Base-by-base conservation (phyloP, 2,329 filamentous ascomycete genomes). In the Neocatenulostroma microsporum region DNA sequence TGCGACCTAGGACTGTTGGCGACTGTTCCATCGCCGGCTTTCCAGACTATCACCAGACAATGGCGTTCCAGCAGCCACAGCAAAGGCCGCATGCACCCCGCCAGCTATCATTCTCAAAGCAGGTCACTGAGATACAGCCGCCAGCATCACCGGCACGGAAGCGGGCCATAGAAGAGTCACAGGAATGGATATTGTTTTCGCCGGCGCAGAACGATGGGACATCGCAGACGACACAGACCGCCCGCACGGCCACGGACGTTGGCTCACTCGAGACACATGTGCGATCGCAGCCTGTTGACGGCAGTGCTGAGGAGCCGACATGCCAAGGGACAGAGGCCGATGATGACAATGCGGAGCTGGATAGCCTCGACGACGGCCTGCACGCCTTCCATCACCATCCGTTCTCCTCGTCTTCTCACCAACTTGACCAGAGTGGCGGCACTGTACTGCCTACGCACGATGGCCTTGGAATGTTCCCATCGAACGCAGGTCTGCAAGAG, bases 111-210 rank as follows among this genome's bases (percentile, higher is more conserved):
- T 41, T 50, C 31, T 30, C 37, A n/a, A 34, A 37, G 24, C 36
- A 35, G 23, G 26, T 39, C 23, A 30, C 27, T 19, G 44, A 46
- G 20, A 21, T 21, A 5, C 41, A 42, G 20, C 41, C 41, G 25
- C 45, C 47, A 6, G 35, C 41, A 20, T 61, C 65, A 30, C 58
- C 62, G 23, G 60, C 61, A 33, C 57, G 54, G 31, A 64, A 68
- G 46, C 62, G 67, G 14, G 56, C 64, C 27, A 64, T 78, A 41
- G 78, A 84, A 43, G 82, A 88, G 47, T 82, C 84, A 10, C 82
- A 91, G 62, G 89, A 94, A 74, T 98, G 91, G 91, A 82, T 96
- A 37, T 77, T 98, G 47, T 98, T 98, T 68, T 84, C 87, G 6
- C 68, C 68, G 0, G 33, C 39, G 20, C 52, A 55, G n/a, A 57